These are phyloP conservation scores for Carallia pectinifolia DNA, from an alignment of 345 rosid genomes.

Conservation along the genomic window DNA sequence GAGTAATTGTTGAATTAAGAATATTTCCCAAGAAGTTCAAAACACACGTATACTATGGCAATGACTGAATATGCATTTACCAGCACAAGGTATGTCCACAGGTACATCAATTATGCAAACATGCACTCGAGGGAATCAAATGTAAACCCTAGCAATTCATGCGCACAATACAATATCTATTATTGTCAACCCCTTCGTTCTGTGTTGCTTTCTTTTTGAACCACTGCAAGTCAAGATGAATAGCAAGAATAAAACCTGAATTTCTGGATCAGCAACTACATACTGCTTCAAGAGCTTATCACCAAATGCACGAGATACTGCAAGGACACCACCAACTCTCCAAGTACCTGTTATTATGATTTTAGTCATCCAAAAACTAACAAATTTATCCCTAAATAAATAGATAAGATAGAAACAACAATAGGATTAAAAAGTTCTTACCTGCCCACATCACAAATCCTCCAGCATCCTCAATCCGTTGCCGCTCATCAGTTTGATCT, in stretches of 20 bases:
- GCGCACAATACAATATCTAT: not conserved
- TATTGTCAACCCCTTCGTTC: not conserved
- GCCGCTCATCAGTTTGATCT: slow-evolving; percentile 96
- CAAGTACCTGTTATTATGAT: slow-evolving; percentile 66
- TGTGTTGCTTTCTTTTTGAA: not conserved
- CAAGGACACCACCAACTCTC: slow-evolving; percentile 99
- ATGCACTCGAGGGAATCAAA: not conserved
- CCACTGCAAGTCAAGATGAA: not conserved
- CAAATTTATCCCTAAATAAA: not conserved
- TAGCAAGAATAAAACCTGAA: slow-evolving; percentile 51
- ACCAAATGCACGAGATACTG: slow-evolving; percentile 99
- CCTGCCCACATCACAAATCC: slow-evolving; percentile 99
- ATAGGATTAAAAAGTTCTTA: slow-evolving; percentile 19
- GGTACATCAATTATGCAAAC: not conserved
- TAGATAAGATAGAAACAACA: not conserved
- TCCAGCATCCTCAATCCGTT: slow-evolving; percentile 96
- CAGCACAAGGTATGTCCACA: too few species aligned
- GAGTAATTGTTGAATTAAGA: not conserved
- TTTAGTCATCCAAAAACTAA: slow-evolving; percentile 11
- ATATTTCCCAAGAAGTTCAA: not conserved
- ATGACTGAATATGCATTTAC: not conserved
- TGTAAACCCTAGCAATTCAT: not conserved
- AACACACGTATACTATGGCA: not conserved
- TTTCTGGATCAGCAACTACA: slow-evolving; percentile 99
- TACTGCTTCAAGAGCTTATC: slow-evolving; percentile 95